Evolutionary conservation across 495 filamentous ascomycete genomes (phyloP).

Genomic region (Penicillium argentinense): DNA sequence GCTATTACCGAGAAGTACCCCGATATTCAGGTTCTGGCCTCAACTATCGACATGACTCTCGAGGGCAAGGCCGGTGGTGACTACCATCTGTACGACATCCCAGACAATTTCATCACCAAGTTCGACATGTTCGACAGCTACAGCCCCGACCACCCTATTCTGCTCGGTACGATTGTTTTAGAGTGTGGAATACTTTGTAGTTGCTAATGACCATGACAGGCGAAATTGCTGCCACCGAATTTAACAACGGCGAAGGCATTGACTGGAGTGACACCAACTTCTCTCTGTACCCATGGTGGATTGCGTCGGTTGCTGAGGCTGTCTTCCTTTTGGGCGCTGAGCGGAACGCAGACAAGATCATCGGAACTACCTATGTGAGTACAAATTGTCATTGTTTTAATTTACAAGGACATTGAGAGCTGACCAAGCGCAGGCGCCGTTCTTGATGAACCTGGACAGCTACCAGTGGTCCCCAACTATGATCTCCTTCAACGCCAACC

Average conservation of each 20-base stretch:
- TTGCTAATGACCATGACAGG: slow-evolving; percentile 19
- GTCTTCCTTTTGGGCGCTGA: slow-evolving; percentile 67
- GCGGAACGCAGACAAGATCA: slow-evolving; percentile 57
- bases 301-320: slow-evolving; percentile 57
- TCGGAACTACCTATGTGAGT: slow-evolving; percentile 41
- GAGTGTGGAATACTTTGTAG: neutral
- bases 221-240: slow-evolving; percentile 54
- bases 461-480: slow-evolving; percentile 50
- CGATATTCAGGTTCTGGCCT: slow-evolving; percentile 48
- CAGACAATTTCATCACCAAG: slow-evolving; percentile 48
- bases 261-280: slow-evolving; percentile 32
- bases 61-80: slow-evolving; percentile 44
- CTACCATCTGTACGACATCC: slow-evolving; percentile 49
- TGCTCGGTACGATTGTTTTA: slow-evolving; percentile 43
- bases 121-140: slow-evolving; percentile 57
- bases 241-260: slow-evolving; percentile 28
- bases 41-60: slow-evolving; percentile 39
- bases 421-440: slow-evolving; percentile 44
- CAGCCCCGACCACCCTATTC: slow-evolving; percentile 37
- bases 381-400: slow-evolving; percentile 4
- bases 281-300: slow-evolving; percentile 53
- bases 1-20: slow-evolving; percentile 52
- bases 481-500: slow-evolving; percentile 45
- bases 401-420: too few species aligned
- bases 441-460: slow-evolving; percentile 46